phyloP scores from a whole-genome alignment of 2,329 filamentous ascomycete species.

The Xylariaceae sp. region DNA sequence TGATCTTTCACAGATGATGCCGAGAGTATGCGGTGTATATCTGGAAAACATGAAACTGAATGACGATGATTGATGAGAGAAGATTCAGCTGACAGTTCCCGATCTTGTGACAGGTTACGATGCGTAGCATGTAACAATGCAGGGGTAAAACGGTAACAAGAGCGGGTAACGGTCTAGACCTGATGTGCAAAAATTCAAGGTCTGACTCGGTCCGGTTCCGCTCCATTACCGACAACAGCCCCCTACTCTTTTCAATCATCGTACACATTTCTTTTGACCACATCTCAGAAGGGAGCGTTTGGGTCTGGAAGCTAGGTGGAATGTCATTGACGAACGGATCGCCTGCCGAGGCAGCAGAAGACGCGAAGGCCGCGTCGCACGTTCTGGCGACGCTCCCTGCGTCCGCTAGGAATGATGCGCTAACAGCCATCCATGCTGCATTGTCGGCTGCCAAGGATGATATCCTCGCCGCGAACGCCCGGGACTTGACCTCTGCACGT shows the following conservation, averaged over 20 bases:
- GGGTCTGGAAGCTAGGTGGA: neutral
- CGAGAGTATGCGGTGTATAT: no score
- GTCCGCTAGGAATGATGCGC: slow-evolving; percentile 74
- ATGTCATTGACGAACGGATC: slow-evolving; percentile 92
- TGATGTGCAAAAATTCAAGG: no score
- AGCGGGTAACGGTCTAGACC: no score
- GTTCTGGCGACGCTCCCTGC: slow-evolving; percentile 75
- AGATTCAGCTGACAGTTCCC: no score
- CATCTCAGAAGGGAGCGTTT: neutral
- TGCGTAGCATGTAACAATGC: no score
- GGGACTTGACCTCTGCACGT: slow-evolving; percentile 72
- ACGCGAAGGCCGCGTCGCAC: slow-evolving; percentile 78
- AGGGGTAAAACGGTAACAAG: no score
- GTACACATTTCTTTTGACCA: neutral
- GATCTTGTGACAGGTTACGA: no score
- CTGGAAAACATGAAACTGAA: no score
- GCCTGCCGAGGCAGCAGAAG: slow-evolving; percentile 69
- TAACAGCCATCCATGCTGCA: slow-evolving; percentile 78
- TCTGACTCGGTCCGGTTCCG: neutral
- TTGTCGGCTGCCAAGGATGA: slow-evolving; percentile 64
- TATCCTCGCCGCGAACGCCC: slow-evolving; percentile 83
- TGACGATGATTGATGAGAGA: no score
- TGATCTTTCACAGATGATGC: no score
- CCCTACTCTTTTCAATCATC: neutral
- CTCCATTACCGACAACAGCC: neutral